Percentiles rank a stretch among this genome's conserved stretches.
Evolutionary conservation across 768 basidiomycete species (phyloP).

Genomic region (Crassisporium funariophilum): DNA sequence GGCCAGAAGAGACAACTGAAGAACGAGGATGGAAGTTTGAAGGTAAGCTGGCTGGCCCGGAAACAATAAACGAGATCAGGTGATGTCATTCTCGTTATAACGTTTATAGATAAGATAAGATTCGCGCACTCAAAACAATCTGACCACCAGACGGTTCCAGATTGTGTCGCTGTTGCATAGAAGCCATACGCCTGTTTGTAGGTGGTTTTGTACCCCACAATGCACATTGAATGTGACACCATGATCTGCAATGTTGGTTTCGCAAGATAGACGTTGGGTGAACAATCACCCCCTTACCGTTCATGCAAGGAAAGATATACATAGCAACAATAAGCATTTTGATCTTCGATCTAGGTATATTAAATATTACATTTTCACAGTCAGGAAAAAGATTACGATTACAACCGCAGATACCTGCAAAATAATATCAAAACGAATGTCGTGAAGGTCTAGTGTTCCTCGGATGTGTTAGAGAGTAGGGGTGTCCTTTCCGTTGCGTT

Average conservation of each 20-base stretch:
- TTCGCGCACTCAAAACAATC: no score
- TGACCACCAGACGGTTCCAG: no score
- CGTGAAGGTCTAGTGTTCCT: constrained; percentile 16
- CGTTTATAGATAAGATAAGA: constrained; percentile 18
- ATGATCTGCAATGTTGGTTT: no score
- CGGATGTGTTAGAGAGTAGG: constrained; percentile 30
- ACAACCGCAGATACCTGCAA: constrained; percentile 4
- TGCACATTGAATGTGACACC: no score
- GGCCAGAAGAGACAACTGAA: constrained; percentile 10
- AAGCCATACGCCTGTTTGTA: no score
- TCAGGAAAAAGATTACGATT: constrained; percentile 7
- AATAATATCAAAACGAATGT: constrained; percentile 8
- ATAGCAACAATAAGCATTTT: constrained; percentile 1
- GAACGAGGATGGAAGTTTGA: constrained; percentile 24
- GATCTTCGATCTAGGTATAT: constrained; percentile 11
- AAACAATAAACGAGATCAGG: constrained; percentile 27
- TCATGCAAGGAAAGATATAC: no score
- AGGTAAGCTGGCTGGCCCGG: constrained; percentile 11
- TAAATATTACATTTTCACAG: constrained; percentile 1
- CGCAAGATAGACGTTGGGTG: no score
- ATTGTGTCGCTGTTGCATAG: no score
- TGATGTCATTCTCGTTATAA: constrained; percentile 14
- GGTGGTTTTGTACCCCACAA: no score
- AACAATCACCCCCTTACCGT: no score
- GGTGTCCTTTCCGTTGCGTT: constrained; percentile 43